Evolutionary conservation across 2,329 filamentous ascomycete species (phyloP).

Genomic region (Trichoderma polysporum): DNA sequence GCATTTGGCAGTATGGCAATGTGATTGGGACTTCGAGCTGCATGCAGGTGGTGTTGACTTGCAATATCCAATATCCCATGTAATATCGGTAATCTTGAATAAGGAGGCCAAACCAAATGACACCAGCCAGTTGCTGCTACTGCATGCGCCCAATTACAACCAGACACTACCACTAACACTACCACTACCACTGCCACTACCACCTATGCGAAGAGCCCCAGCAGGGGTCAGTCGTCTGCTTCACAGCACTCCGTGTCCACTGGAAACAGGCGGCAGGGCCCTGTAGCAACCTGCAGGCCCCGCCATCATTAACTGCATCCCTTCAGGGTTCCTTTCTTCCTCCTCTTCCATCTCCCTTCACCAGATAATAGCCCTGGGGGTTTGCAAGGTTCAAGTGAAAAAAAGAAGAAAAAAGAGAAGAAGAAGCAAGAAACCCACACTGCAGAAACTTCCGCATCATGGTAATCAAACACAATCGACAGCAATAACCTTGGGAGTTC

Average conservation of each 20-base stretch:
- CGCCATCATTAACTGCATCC: neutral
- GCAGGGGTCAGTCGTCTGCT: neutral
- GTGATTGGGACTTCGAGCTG: neutral
- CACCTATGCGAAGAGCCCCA: neutral
- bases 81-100: neutral
- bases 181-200: neutral
- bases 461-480: neutral
- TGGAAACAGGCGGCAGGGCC: constrained; percentile 10
- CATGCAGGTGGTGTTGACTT: neutral
- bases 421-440: neutral
- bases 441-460: constrained; percentile 5
- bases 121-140: too few relatives aligned
- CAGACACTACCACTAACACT: too few relatives aligned
- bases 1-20: neutral
- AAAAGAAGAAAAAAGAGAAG: neutral
- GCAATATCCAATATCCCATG: neutral
- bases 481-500: constrained; percentile 5
- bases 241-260: neutral
- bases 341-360: neutral
- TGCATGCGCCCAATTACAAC: neutral
- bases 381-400: neutral
- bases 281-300: neutral
- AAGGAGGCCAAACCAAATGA: neutral
- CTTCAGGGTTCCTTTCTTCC: neutral
- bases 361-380: neutral